Percentiles rank a stretch among this genome's conserved stretches.
Conservation (phyloP, 495 filamentous ascomycete species). For the Lichenothelia convexa region DNA sequence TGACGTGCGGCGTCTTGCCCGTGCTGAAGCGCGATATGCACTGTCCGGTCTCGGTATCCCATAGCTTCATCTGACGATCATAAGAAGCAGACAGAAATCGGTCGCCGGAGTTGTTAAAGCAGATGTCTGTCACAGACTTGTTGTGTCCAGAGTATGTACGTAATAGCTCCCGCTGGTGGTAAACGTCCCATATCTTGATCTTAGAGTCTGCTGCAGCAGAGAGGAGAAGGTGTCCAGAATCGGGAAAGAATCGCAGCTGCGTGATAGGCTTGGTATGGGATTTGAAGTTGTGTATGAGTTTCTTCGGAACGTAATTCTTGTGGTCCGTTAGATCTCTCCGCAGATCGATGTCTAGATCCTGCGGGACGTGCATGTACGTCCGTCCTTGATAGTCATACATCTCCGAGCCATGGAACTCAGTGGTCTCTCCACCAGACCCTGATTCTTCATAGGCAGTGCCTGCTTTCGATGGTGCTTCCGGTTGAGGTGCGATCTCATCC, state of each 20-base stretch:
- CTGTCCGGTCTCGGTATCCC: conserved; percentile 90
- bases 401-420: conserved; percentile 69
- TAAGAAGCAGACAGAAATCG: conserved; percentile 84
- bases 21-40: conserved; percentile 75
- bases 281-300: conserved; percentile 76
- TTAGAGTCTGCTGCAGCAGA: conserved; percentile 73
- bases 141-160: conserved; percentile 79
- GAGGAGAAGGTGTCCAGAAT: conserved; percentile 70
- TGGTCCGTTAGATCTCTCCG: conserved; percentile 56
- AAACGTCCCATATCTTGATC: conserved; percentile 90
- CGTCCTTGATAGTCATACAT: conserved; percentile 80
- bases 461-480: conserved; percentile 34
- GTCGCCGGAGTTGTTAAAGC: conserved; percentile 65
- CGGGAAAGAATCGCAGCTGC: conserved; percentile 72
- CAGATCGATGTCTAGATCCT: conserved; percentile 80
- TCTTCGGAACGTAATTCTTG: conserved; percentile 89
- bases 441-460: conserved; percentile 42
- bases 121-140: conserved; percentile 78
- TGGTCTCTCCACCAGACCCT: conserved; percentile 42
- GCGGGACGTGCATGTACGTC: conserved; percentile 92
- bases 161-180: conserved; percentile 70
- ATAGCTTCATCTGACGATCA: conserved; percentile 88
- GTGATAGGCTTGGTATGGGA: conserved; percentile 74
- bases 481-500: conserved; percentile 32
- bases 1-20: conserved; percentile 86